Conservation (phyloP, 2,329 filamentous ascomycete genomes). For the Talaromyces marneffei region DNA sequence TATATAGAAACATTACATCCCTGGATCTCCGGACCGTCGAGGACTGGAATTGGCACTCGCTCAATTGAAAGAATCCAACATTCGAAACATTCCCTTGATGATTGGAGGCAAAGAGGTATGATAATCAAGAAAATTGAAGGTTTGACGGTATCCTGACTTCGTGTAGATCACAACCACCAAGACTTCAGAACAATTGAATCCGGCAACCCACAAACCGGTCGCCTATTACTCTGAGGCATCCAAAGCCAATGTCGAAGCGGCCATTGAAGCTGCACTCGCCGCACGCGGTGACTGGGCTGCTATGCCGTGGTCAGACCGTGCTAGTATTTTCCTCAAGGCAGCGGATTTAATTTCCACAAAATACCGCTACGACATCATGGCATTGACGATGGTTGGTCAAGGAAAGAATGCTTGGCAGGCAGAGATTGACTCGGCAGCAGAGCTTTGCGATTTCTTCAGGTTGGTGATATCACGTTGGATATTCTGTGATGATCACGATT, state of each 20-base stretch:
- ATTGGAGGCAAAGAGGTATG: slow-evolving; percentile 74
- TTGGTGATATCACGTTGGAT: slow-evolving; percentile 18
- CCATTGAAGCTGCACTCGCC: slow-evolving; percentile 78
- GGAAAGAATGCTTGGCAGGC: slow-evolving; percentile 99
- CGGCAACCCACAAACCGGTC: slow-evolving; percentile 70
- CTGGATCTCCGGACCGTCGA: slow-evolving; percentile 72
- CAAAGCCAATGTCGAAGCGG: slow-evolving; percentile 65
- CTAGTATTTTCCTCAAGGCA: slow-evolving; percentile 91
- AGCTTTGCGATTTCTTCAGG: slow-evolving; percentile 85
- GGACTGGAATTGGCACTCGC: slow-evolving; percentile 70
- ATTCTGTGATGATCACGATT: no score
- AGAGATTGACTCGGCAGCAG: slow-evolving; percentile 94
- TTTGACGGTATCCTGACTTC: background rate
- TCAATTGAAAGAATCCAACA: slow-evolving; percentile 59
- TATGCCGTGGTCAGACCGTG: slow-evolving; percentile 82
- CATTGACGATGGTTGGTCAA: slow-evolving; percentile 90
- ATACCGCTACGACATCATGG: slow-evolving; percentile 96
- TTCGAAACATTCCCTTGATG: slow-evolving; percentile 74
- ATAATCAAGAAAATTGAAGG: slow-evolving; percentile 1
- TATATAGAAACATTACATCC: slow-evolving; percentile 75
- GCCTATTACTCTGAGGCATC: slow-evolving; percentile 82
- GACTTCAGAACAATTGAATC: slow-evolving; percentile 64
- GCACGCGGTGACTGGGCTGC: slow-evolving; percentile 82
- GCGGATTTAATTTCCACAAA: slow-evolving; percentile 85
- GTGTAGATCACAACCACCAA: slow-evolving; percentile 29